Base-by-base conservation (phyloP, 78 protist genomes). In the Dictyostelium firmibasis region DNA sequence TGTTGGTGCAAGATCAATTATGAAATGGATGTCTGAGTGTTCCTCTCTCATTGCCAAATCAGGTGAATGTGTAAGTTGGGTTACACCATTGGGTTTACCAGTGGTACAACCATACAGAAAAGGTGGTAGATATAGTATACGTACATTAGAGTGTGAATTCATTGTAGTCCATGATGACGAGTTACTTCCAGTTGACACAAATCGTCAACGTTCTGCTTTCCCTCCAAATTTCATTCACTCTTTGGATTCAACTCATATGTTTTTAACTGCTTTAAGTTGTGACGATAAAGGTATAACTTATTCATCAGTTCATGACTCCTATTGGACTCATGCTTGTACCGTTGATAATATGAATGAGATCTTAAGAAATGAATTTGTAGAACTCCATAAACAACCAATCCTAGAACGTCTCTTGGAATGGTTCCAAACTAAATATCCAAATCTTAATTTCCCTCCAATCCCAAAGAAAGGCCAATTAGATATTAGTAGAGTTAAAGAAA, bases 161-260 rank as follows among this genome's bases (percentile, higher is more conserved):
- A 33, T 83, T 31, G n/a, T 81, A 6, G 64, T 82, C 3, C 35
- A 74, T 3, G 81, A 97, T 62, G 50, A 74, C 35, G 97, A 84
- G 1, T 31, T 36, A 36, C 57, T 53, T 3, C 92, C 67, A 27
- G 91, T 93, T 20, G 74, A 67, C 60, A 36, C 92, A 31, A 27
- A 29, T 57, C 36, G 69, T 27, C 99, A 98, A 76, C 2, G 33
- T 18, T 44, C 98, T 11, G 99, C 99, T 4, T 98, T 99, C 57
- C 99, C 99, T 29, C 99, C 99, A 1, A 99, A 99, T 88, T 98
- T 84, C 81, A 92, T 99, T 74, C 99, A 99, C 93, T 97, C 98
- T 4, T 85, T 98, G 41, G 99, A 99, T 92, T 77, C 98, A 38
- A 93, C 99, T 13, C 99, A 99, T 83, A 95, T 98, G 99, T 91